phyloP scores from a whole-genome alignment of 805 yeast genomes.

The Yarrowia osloensis region DNA sequence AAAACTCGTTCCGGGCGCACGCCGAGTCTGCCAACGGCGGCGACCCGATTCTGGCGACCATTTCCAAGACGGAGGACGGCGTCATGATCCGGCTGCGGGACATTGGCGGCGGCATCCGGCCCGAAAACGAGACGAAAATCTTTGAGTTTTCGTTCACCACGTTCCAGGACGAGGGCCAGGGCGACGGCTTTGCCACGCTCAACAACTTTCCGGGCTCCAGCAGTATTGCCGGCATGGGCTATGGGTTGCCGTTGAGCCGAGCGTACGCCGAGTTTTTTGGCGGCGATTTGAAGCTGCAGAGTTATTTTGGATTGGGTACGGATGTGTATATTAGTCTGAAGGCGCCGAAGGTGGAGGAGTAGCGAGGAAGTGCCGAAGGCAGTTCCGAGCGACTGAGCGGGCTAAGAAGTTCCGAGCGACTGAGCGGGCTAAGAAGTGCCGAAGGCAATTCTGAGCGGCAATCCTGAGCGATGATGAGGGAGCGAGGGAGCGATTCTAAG shows the following conservation, averaged over 20 bases:
- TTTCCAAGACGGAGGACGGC: conserved; percentile 50
- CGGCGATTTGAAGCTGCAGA: conserved; percentile 67
- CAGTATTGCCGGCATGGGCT: conserved; percentile 91
- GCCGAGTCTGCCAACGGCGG: conserved; percentile 56
- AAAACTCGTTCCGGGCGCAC: conserved; percentile 85
- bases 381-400: neutral
- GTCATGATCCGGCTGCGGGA: conserved; percentile 80
- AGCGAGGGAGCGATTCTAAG: too few species aligned
- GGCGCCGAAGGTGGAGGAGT: neutral
- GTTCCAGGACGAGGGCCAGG: conserved; percentile 56
- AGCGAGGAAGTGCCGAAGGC: neutral
- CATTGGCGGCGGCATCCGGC: conserved; percentile 84
- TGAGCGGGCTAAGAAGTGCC: too few species aligned
- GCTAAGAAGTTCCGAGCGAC: too few species aligned
- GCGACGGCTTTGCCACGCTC: conserved; percentile 55
- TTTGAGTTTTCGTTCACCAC: conserved; percentile 89
- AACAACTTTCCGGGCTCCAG: conserved; percentile 69
- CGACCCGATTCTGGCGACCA: conserved; percentile 52
- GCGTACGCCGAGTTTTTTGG: conserved; percentile 75
- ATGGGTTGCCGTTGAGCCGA: conserved; percentile 83
- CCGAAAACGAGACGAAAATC: conserved; percentile 62
- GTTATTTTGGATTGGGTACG: conserved; percentile 76
- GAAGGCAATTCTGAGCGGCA: too few species aligned
- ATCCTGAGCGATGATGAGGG: too few species aligned
- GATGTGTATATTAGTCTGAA: conserved; percentile 59